Evolutionary conservation across 129 eudicot genomes (phyloP), one percentile per base, ranked within the genome.

Genomic region (Arctium minus): DNA sequence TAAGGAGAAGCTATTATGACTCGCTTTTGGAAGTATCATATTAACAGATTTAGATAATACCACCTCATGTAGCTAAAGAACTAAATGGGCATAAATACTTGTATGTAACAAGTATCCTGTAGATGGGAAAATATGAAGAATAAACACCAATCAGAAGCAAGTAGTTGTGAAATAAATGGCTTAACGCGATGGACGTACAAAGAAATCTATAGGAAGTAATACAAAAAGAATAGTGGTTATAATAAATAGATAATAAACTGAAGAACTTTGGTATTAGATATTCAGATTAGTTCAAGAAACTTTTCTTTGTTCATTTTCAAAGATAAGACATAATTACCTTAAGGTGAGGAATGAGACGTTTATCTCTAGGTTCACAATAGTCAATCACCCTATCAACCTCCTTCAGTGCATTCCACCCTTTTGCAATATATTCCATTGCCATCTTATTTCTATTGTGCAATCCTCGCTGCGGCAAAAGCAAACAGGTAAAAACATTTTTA

Each of bases 331-430:
- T 75, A 70, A 6, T 76, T 86, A 90, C 92, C 94, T 92, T 88
- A 39, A 93, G 97, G 79, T 84, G 83, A 76, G 97, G 94, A 64
- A 92, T 90, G 75, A 93, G 97, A 10, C 97, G 92, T 82, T 88
- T 89, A 87, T 95, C 99, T 76, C 91, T 89, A 42, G 82, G 90
- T 75, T 92, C 93, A 39, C 93, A 88, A 71, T 94, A 90, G 72
- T 92, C 93, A 36, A 91, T 93, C 36, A 93, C 97, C 84, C 97
- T 90, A 80, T 93, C 97, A 84, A 96, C 97, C 86, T 96, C 97
- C 87, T 88, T 89, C 71, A 93, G 53, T 35, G 93, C 91, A 48
- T 88, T 91, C 96, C 92, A 90, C 8, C 98, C 97, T 93, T 87
- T 92, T 40, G 97, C 97, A 70, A 95, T 89, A 79, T 89, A 86